Evolutionary conservation across 129 eudicot species (phyloP).

Genomic region (Logfia minima): DNA sequence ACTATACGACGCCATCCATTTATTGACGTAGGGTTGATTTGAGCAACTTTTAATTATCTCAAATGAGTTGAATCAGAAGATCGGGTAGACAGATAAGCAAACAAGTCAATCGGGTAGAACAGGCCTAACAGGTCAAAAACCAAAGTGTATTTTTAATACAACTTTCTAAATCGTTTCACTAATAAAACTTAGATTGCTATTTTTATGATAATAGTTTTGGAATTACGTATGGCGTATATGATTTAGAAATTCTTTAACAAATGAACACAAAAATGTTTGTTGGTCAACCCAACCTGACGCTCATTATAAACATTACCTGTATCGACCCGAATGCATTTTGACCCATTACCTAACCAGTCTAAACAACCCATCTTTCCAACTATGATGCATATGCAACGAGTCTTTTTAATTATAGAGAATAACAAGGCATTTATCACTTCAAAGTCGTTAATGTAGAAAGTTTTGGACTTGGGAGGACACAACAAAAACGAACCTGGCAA

Average conservation of each 20-base stretch:
- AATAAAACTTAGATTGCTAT: neutral
- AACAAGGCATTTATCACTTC: neutral
- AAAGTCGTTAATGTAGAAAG: neutral
- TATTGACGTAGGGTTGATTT: neutral
- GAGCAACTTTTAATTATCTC: neutral
- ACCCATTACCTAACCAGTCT: neutral
- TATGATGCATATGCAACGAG: neutral
- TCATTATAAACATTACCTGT: too few species aligned
- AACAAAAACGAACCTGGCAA: conserved; percentile 49
- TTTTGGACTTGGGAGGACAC: neutral
- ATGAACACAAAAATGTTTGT: too few species aligned
- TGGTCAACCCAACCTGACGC: neutral
- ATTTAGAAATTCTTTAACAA: neutral
- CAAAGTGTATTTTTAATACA: neutral
- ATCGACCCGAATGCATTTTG: neutral
- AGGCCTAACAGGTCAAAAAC: neutral
- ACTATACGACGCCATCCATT: neutral
- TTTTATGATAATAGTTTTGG: neutral
- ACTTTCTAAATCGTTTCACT: neutral
- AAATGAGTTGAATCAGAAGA: neutral
- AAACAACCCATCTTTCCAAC: neutral
- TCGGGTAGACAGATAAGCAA: neutral
- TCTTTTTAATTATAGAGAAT: neutral
- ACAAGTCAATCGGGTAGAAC: conserved; percentile 31
- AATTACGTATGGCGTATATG: neutral